Percentiles rank a stretch among this genome's conserved stretches.
Evolutionary conservation across 1,284 basidiomycete species (phyloP).

Genomic region (Gymnopus androsaceus): DNA sequence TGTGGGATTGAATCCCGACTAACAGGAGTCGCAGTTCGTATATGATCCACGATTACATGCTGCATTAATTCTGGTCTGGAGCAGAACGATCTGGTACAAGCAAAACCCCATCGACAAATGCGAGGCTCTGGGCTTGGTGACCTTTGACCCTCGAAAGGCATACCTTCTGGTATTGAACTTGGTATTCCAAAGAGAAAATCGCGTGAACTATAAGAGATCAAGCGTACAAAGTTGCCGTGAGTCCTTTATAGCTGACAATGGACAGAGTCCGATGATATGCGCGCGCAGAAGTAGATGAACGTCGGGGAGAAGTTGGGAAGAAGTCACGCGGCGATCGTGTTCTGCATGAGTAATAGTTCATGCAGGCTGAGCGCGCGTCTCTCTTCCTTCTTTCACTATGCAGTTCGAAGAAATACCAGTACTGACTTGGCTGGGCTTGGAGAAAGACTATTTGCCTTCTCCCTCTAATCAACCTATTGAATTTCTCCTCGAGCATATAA

Average conservation of each 20-base stretch:
- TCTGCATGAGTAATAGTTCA: too few relatives aligned
- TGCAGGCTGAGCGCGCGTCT: neutral
- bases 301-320: too few relatives aligned
- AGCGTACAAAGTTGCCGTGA: too few relatives aligned
- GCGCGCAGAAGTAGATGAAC: too few relatives aligned
- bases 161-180: neutral
- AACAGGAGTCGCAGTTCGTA: constrained; percentile 39
- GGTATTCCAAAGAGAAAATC: neutral
- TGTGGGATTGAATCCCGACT: constrained; percentile 34
- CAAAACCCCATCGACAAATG: constrained; percentile 47
- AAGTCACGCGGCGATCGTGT: neutral
- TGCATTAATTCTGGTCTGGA: constrained; percentile 37
- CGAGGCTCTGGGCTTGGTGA: neutral
- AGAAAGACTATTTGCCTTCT: constrained; percentile 51
- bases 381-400: neutral
- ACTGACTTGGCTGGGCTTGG: constrained; percentile 65
- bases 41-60: constrained; percentile 52
- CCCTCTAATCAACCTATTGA: constrained; percentile 59
- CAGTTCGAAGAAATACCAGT: constrained; percentile 43
- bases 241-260: too few relatives aligned
- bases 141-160: neutral
- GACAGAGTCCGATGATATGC: too few relatives aligned
- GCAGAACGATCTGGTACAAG: constrained; percentile 44
- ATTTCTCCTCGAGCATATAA: constrained; percentile 62
- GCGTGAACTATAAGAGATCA: too few relatives aligned